Percentiles rank a stretch among this genome's conserved stretches.
phyloP scores from a whole-genome alignment of 1,139 yeast species.

The Kodamaea fungicola region DNA sequence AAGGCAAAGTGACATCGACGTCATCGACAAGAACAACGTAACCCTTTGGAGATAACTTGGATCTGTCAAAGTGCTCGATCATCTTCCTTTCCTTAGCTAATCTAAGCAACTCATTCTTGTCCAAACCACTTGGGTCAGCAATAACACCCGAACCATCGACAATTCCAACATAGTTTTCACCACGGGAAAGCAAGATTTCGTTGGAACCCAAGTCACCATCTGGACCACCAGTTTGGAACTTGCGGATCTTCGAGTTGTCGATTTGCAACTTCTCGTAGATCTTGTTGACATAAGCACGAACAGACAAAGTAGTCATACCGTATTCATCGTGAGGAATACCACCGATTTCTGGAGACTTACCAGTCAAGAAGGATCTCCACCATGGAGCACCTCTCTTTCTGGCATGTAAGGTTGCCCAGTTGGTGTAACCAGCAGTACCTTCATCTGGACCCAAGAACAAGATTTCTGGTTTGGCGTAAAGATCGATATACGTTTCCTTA shows the following conservation, averaged over 20 bases:
- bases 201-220: conserved; percentile 98
- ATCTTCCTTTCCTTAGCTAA: conserved; percentile 77
- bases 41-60: conserved; percentile 70
- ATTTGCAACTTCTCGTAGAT: conserved; percentile 75
- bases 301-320: conserved; percentile 96
- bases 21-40: conserved; percentile 87
- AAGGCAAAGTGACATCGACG: conserved; percentile 71
- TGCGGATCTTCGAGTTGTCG: conserved; percentile 56
- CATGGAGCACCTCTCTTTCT: conserved; percentile 91
- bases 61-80: conserved; percentile 65
- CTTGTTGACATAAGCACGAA: conserved; percentile 87
- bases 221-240: conserved; percentile 98
- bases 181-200: conserved; percentile 80
- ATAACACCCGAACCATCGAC: conserved; percentile 97
- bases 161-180: conserved; percentile 80
- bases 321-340: conserved; percentile 98
- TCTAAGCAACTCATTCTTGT: conserved; percentile 72
- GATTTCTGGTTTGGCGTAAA: conserved; percentile 81
- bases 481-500: conserved; percentile 82
- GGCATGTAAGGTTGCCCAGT: conserved; percentile 99
- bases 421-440: conserved; percentile 92
- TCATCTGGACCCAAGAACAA: conserved; percentile 98
- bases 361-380: conserved; percentile 99
- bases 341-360: conserved; percentile 87
- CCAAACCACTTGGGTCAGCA: conserved; percentile 86